phyloP scores from a whole-genome alignment of 140 eudicot species.

The Bidens hawaiensis region DNA sequence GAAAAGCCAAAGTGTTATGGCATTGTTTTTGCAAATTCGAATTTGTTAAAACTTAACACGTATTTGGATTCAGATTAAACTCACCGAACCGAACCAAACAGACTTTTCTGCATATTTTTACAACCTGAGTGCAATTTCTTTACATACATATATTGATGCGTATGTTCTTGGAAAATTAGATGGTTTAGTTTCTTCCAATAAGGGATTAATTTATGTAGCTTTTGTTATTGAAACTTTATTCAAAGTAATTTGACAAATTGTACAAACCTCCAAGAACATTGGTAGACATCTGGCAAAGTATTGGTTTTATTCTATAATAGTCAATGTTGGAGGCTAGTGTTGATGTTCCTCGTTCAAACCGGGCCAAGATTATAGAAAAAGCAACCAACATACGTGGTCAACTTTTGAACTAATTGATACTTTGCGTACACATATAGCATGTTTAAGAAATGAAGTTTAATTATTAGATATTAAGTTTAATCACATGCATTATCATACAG shows the following conservation, averaged over 20 bases:
- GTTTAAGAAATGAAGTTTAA: background rate
- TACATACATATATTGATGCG: background rate
- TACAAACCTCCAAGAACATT: background rate
- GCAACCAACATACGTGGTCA: slow-evolving; percentile 10
- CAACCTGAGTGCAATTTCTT: background rate
- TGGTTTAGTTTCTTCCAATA: background rate
- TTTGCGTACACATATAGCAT: background rate
- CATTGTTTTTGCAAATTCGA: slow-evolving; percentile 28
- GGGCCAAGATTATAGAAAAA: background rate
- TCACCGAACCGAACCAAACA: slow-evolving; percentile 14
- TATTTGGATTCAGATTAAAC: slow-evolving; percentile 23
- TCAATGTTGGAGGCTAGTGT: background rate
- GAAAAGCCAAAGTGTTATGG: slow-evolving; percentile 30
- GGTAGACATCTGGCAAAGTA: background rate
- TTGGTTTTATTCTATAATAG: slow-evolving; percentile 1
- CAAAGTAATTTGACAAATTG: background rate
- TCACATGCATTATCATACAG: too few species aligned
- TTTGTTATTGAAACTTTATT: background rate
- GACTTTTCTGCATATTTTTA: slow-evolving; percentile 14
- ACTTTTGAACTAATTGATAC: background rate
- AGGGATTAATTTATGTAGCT: background rate
- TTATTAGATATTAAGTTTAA: background rate
- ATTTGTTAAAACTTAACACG: slow-evolving; percentile 18
- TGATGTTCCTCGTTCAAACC: slow-evolving; percentile 4
- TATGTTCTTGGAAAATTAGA: background rate